A percentile compares a stretch with the other conserved stretches of the same genome.
These are phyloP conservation scores for Phytophthora megakarya DNA, from an alignment of 352 stramenopile genomes.

Conservation along the genomic window DNA sequence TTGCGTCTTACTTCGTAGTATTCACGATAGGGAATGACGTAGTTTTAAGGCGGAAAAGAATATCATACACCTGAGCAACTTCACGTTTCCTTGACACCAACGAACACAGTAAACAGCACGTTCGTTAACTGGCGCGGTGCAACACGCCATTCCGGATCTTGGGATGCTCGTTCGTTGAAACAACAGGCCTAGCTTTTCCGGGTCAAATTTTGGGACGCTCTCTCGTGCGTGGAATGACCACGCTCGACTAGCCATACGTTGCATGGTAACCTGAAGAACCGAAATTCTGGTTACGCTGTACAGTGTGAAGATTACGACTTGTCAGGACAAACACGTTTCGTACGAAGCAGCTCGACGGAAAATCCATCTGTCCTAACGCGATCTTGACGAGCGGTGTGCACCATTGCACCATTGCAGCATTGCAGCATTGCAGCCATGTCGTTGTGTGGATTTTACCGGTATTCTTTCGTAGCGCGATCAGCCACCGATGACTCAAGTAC, in stretches of 20 bases:
- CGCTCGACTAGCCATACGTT: conserved; percentile 24
- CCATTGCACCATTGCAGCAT: conserved; percentile 8
- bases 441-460: conserved; percentile 31
- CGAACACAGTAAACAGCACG: too few species aligned
- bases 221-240: conserved; percentile 2
- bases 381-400: conserved; percentile 13
- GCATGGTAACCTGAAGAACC: conserved; percentile 4
- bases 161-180: background rate
- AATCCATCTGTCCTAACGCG: conserved; percentile 21
- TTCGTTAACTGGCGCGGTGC: background rate
- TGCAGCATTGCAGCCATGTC: background rate
- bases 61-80: too few species aligned
- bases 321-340: background rate
- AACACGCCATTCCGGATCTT: conserved; percentile 16
- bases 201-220: conserved; percentile 12
- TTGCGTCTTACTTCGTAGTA: too few species aligned
- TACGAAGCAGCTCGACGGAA: conserved; percentile 2
- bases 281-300: background rate
- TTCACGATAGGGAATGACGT: too few species aligned
- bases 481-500: conserved; percentile 27
- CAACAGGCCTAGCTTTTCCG: conserved; percentile 16
- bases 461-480: conserved; percentile 18
- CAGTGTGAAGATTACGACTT: background rate
- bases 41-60: too few species aligned
- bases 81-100: too few species aligned